Evolutionary conservation across 2,329 filamentous ascomycete genomes (phyloP), one percentile per base, ranked within the genome.

Genomic region (Bipolaris sorokiniana): DNA sequence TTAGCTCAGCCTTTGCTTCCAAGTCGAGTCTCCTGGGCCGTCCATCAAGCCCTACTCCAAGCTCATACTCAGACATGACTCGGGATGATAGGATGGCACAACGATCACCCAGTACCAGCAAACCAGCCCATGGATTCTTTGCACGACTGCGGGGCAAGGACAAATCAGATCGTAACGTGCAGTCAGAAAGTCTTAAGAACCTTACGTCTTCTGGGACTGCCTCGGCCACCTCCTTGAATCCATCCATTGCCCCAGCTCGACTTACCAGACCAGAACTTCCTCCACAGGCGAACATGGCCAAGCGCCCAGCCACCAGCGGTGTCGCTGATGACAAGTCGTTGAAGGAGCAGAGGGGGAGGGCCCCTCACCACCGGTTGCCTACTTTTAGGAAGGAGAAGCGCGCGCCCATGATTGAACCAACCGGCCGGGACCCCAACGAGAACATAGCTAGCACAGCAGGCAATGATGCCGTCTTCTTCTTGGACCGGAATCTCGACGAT

Each of bases 401-500:
- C 18, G 52, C 59, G 28, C 51, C 61, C 2, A 45, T 63, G 4
- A 61, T 62, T 20, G 68, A 76, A 26, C 65, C 70, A 36, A 59
- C 58, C 10, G 71, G 70, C 57, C 84, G 83, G 66, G 80, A 81
- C 48, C 77, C 77, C 33, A 79, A 79, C 42, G 73, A 77, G 48
- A 78, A 76, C 5, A 68, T 70, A 20, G 70, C 70, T 28, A 77
- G 76, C 49, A 73, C 73, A 20, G 73, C 76, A 54, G 82, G 84
- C 51, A 83, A 84, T 40, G 84, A 84, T 40, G 85, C 84, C 11
- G 77, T 92, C 44, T 96, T 89, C 77, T 85, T 86, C 68, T 85
- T 98, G 23, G 94, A 98, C 75, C 96, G 91, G 1, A 90, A 98
- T 72, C 84, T 98, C 46, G 87, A 87, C 54, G 87, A 97, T 67